Percentiles rank a stretch among this genome's conserved stretches.
Conservation (phyloP, 2,329 filamentous ascomycete genomes). For the Fusarium virguliforme region DNA sequence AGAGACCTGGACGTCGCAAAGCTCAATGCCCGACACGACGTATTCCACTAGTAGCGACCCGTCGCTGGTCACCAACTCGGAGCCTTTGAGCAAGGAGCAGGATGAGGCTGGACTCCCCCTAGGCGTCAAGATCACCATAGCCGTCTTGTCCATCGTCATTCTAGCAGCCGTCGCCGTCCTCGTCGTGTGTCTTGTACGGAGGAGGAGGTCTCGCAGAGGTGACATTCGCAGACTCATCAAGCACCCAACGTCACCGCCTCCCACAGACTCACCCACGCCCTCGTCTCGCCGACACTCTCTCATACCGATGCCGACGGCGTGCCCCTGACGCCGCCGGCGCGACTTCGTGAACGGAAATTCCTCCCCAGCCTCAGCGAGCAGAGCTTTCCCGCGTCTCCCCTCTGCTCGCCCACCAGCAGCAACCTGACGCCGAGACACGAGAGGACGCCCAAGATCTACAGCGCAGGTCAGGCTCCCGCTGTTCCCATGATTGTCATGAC, state of each 20-base stretch:
- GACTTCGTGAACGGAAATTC: conserved; percentile 64
- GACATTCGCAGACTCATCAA: conserved; percentile 38
- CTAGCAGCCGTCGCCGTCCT: conserved; percentile 58
- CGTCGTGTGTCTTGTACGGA: conserved; percentile 58
- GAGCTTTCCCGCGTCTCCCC: conserved; percentile 58
- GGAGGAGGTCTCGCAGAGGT: conserved; percentile 40
- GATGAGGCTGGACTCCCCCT: conserved; percentile 52
- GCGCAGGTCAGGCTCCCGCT: conserved; percentile 29
- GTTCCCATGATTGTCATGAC: conserved; percentile 43
- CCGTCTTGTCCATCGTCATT: conserved; percentile 60
- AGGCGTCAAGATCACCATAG: conserved; percentile 64
- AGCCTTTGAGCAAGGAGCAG: conserved; percentile 28
- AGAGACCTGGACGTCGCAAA: conserved; percentile 24
- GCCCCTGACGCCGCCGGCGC: conserved; percentile 63
- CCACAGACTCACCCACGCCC: conserved; percentile 60
- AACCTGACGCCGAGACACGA: conserved; percentile 58
- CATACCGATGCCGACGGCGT: conserved; percentile 39
- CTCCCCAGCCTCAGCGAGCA: conserved; percentile 52
- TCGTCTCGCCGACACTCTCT: conserved; percentile 59
- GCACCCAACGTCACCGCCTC: conserved; percentile 45
- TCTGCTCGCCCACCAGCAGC: conserved; percentile 57
- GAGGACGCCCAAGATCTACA: conserved; percentile 33
- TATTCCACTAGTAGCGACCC: conserved; percentile 40
- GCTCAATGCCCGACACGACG: conserved; percentile 36
- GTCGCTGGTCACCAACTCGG: conserved; percentile 36